These are phyloP conservation scores for Lyophyllum decastes DNA, from an alignment of 768 basidiomycete genomes.

Conservation along the genomic window DNA sequence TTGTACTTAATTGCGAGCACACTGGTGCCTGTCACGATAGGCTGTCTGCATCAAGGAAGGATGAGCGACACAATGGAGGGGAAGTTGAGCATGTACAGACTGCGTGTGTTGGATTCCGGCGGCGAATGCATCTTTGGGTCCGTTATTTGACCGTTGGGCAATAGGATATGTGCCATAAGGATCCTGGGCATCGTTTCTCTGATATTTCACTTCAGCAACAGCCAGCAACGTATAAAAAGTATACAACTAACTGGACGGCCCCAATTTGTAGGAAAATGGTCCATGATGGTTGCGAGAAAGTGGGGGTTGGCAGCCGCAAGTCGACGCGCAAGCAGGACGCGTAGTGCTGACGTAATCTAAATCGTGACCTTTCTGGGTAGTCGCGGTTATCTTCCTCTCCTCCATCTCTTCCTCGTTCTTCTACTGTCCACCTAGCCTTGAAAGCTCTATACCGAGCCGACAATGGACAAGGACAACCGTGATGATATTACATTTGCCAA, in stretches of 20 bases:
- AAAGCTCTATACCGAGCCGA: not conserved
- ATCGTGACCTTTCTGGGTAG: not conserved
- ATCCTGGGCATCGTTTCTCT: constrained; percentile 80
- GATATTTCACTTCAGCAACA: not conserved
- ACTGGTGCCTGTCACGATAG: constrained; percentile 96
- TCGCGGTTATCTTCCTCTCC: not conserved
- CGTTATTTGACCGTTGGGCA: constrained; percentile 55
- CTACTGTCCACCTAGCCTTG: not conserved
- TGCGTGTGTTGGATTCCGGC: constrained; percentile 80
- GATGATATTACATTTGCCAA: constrained; percentile 94
- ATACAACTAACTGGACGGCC: constrained; percentile 63
- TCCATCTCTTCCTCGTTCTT: not conserved
- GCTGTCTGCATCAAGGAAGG: constrained; percentile 55
- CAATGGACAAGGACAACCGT: constrained; percentile 59
- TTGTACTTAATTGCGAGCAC: constrained; percentile 94
- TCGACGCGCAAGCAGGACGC: constrained; percentile 22
- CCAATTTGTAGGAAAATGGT: constrained; percentile 86
- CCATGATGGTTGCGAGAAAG: constrained; percentile 45
- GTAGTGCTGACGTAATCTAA: constrained; percentile 17
- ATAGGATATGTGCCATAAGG: constrained; percentile 78
- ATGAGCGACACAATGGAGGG: not conserved
- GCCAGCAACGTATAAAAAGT: not conserved
- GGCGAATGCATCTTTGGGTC: constrained; percentile 55
- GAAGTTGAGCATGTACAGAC: constrained; percentile 36
- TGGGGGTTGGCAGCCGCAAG: not conserved